phyloP scores from a whole-genome alignment of 2,329 filamentous ascomycete genomes.

The Apiospora pterosperma region DNA sequence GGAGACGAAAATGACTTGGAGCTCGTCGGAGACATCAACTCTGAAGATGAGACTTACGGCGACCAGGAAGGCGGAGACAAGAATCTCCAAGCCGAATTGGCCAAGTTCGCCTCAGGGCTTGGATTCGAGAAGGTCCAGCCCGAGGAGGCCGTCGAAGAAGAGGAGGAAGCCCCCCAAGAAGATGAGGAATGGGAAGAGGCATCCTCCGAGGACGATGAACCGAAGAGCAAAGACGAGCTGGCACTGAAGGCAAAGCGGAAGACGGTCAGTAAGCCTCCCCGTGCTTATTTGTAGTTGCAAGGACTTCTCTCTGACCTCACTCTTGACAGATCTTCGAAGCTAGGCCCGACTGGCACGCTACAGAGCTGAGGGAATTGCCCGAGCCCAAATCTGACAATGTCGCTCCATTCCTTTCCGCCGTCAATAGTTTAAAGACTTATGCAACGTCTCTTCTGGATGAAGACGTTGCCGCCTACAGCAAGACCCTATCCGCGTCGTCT shows the following conservation, averaged over 20 bases:
- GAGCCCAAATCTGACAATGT: constrained; percentile 41
- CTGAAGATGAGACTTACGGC: constrained; percentile 41
- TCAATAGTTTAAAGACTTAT: constrained; percentile 60
- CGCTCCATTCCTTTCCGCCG: constrained; percentile 37
- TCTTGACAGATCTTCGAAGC: constrained; percentile 50
- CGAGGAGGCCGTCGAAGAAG: constrained; percentile 35
- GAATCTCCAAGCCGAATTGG: constrained; percentile 51
- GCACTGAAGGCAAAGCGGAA: constrained; percentile 30
- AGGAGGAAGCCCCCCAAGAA: constrained; percentile 21
- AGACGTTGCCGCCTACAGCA: constrained; percentile 73
- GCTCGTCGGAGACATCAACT: constrained; percentile 54
- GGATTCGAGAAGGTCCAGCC: constrained; percentile 42
- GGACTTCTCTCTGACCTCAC: background rate
- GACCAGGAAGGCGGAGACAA: constrained; percentile 36
- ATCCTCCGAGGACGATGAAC: constrained; percentile 25
- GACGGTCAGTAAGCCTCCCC: constrained; percentile 40
- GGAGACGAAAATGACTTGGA: constrained; percentile 63
- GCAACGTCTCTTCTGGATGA: constrained; percentile 71
- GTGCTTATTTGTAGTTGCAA: background rate
- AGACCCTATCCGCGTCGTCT: constrained; percentile 73
- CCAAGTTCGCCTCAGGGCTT: constrained; percentile 48
- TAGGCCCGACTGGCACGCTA: constrained; percentile 54
- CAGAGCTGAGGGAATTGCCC: constrained; percentile 40
- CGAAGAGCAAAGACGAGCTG: constrained; percentile 29
- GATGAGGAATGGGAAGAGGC: constrained; percentile 33